Percentiles rank a stretch among this genome's conserved stretches.
Evolutionary conservation across 176 grass and related monocot genomes (phyloP).

Genomic region (Oryza glaberrima): DNA sequence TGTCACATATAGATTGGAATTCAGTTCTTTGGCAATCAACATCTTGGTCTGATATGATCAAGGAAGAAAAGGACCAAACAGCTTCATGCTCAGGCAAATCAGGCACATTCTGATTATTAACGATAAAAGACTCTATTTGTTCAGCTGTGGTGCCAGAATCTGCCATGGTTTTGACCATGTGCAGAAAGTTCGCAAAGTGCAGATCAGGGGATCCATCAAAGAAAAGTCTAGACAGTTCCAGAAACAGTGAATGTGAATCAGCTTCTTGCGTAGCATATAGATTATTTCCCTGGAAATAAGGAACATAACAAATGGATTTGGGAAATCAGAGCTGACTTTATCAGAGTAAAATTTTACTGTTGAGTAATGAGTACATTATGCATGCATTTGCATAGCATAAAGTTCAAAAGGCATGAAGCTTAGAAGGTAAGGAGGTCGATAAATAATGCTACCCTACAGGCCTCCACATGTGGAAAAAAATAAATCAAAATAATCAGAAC

Average conservation of each 20-base stretch:
- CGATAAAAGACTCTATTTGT: constrained; percentile 75
- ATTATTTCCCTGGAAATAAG: constrained; percentile 74
- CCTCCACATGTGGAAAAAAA: too few relatives aligned
- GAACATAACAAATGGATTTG: constrained; percentile 31
- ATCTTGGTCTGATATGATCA: constrained; percentile 33
- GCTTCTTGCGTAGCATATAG: constrained; percentile 59
- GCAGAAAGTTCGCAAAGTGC: constrained; percentile 88
- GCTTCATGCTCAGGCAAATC: constrained; percentile 66
- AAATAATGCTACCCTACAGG: neutral
- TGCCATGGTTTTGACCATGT: constrained; percentile 84
- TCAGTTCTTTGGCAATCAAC: constrained; percentile 35
- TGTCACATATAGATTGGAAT: constrained; percentile 27
- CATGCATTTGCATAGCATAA: neutral
- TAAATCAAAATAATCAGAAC: too few relatives aligned
- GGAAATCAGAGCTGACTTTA: constrained; percentile 20
- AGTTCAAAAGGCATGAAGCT: neutral
- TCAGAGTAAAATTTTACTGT: constrained; percentile 33
- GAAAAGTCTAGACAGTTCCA: constrained; percentile 91
- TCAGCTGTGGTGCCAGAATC: constrained; percentile 64
- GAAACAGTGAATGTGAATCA: constrained; percentile 78
- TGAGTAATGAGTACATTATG: neutral
- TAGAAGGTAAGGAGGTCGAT: neutral
- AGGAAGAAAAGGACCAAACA: constrained; percentile 72
- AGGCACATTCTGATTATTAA: constrained; percentile 83
- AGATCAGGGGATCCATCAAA: constrained; percentile 86